phyloP scores from a whole-genome alignment of 2,329 filamentous ascomycete genomes.

The Ceratocystis colombiana region DNA sequence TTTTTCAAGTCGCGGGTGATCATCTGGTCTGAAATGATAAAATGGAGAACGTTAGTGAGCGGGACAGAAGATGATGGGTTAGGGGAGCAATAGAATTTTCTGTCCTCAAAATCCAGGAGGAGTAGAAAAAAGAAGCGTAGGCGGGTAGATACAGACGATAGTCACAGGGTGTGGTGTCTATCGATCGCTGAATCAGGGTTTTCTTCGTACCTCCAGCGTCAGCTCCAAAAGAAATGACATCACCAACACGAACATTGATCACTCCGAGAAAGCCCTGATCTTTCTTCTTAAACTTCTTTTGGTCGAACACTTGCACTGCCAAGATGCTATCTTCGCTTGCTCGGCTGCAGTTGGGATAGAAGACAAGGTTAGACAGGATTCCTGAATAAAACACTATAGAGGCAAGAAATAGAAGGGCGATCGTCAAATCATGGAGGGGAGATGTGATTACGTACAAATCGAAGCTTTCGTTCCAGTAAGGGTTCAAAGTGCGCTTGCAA shows the following conservation, averaged over 20 bases:
- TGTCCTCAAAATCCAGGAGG: no score
- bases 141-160: no score
- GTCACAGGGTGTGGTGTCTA: no score
- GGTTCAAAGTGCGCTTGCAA: constrained; percentile 93
- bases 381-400: not conserved
- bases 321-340: constrained; percentile 93
- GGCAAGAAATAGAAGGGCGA: constrained; percentile 24
- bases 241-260: constrained; percentile 91
- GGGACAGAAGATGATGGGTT: no score
- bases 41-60: constrained; percentile 18
- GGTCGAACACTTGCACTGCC: constrained; percentile 96
- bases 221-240: constrained; percentile 80
- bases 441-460: constrained; percentile 59
- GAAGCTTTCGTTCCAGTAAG: constrained; percentile 99
- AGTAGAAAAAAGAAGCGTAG: no score
- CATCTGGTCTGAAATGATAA: constrained; percentile 67
- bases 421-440: constrained; percentile 29
- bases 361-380: not conserved
- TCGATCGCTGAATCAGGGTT: not conserved
- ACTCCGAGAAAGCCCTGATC: constrained; percentile 97
- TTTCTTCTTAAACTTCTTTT: constrained; percentile 99
- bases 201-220: constrained; percentile 68
- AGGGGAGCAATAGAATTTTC: no score
- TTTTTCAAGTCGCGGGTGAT: constrained; percentile 95
- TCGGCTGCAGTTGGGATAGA: constrained; percentile 45